Evolutionary conservation across 148 eudicot genomes (phyloP).

Genomic region (Euryodendron excelsum): DNA sequence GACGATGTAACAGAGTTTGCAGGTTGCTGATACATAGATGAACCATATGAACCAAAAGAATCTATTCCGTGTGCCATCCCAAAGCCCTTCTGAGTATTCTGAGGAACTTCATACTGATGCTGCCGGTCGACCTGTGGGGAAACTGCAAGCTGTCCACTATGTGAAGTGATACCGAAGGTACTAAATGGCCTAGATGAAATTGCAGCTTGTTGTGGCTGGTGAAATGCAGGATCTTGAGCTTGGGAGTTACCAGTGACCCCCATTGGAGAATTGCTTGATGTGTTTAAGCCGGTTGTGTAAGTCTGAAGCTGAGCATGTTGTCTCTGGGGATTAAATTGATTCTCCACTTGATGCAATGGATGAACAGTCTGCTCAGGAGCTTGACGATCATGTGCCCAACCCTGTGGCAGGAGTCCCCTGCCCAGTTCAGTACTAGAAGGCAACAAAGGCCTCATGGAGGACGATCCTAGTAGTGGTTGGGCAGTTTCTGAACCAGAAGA

Average conservation of each 20-base stretch:
- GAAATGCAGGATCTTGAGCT: constrained; percentile 44
- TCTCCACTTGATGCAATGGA: constrained; percentile 41
- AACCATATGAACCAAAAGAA: constrained; percentile 38
- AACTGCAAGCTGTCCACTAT: constrained; percentile 39
- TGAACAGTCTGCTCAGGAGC: constrained; percentile 43
- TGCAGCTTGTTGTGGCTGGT: constrained; percentile 38
- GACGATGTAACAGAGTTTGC: constrained; percentile 33
- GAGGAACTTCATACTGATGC: constrained; percentile 40
- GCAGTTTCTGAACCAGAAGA: constrained; percentile 38
- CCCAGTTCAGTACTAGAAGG: constrained; percentile 26
- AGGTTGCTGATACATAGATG: constrained; percentile 43
- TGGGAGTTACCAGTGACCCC: constrained; percentile 34
- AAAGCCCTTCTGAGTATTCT: constrained; percentile 40
- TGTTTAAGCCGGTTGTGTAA: constrained; percentile 28
- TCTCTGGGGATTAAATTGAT: constrained; percentile 39
- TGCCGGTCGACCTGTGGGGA: constrained; percentile 45
- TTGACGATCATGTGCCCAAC: too few relatives aligned
- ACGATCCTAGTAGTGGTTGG: constrained; percentile 33
- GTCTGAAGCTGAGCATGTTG: constrained; percentile 37
- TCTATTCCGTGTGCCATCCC: constrained; percentile 40
- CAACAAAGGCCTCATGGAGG: constrained; percentile 22
- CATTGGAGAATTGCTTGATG: constrained; percentile 24
- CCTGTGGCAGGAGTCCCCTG: constrained; percentile 48
- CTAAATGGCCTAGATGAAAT: constrained; percentile 37
- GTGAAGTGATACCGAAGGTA: constrained; percentile 24